These are phyloP conservation scores for Aspergillus pseudoglaucus DNA, from an alignment of 2,329 filamentous ascomycete species.

Conservation along the genomic window DNA sequence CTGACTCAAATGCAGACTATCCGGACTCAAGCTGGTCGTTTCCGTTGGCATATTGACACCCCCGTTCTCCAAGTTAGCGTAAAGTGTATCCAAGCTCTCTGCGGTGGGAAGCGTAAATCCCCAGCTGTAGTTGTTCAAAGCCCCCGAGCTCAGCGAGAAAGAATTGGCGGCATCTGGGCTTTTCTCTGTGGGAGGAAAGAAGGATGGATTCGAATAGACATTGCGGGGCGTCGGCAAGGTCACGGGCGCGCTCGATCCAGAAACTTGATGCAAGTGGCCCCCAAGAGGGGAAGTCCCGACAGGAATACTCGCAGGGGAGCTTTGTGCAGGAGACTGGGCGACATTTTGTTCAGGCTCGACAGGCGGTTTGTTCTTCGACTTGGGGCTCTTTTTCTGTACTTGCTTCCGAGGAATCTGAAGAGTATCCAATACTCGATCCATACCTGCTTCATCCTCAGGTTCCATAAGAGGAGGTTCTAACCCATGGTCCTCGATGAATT, in stretches of 20 bases:
- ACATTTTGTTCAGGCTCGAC: background rate
- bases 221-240: slow-evolving; percentile 10
- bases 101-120: slow-evolving; percentile 32
- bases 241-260: slow-evolving; percentile 1
- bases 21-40: slow-evolving; percentile 17
- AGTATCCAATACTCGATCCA: slow-evolving; percentile 34
- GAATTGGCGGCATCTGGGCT: slow-evolving; percentile 14
- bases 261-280: slow-evolving; percentile 4
- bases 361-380: background rate
- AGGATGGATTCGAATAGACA: slow-evolving; percentile 6
- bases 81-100: slow-evolving; percentile 29
- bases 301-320: slow-evolving; percentile 3
- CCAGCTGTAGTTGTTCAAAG: slow-evolving; percentile 23
- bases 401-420: slow-evolving; percentile 26
- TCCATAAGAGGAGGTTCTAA: slow-evolving; percentile 35
- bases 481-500: slow-evolving; percentile 38
- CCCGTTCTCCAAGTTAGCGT: slow-evolving; percentile 24
- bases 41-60: slow-evolving; percentile 13
- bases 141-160: slow-evolving; percentile 16
- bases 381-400: slow-evolving; percentile 7
- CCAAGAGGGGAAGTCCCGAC: slow-evolving; percentile 3
- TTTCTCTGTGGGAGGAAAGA: slow-evolving; percentile 9
- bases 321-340: slow-evolving; percentile 9
- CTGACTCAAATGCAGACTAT: slow-evolving; percentile 20
- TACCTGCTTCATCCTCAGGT: slow-evolving; percentile 30